Base-by-base conservation (phyloP, 805 yeast genomes). In the Saturnispora saitoi region DNA sequence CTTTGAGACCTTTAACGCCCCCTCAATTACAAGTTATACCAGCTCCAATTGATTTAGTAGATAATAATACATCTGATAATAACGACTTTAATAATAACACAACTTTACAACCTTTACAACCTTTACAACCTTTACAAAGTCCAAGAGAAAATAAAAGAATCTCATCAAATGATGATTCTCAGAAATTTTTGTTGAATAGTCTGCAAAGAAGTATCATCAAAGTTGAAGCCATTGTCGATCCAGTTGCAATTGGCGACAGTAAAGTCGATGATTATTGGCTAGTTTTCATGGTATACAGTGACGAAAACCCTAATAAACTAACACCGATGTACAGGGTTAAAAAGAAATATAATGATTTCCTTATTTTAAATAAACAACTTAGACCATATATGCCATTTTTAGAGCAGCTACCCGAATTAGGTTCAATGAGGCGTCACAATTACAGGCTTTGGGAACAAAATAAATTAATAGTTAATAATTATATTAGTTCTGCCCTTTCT, bases 271-370 rank as follows among this genome's bases (percentile, higher is more conserved):
- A 82, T 38, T 81, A 84, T 15, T 66, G 66, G 28, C 71, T 85
- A 20, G 70, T 84, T 1, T 72, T 90, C 47, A 73, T 83, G 15
- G 78, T 85, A 4, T 67, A 74, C 42, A 91, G 85, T 55, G 73
- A 80, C 31, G 78, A 72, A 22, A 66, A 71, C 36, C 80, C 80
- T 51, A 54, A 57, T 6, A 87, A 81, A 56, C 75, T 86, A 70
- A 65, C 60, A 30, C 66, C 66, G 29, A 55, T 66, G 40, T 90
- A 95, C 83, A 73, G 80, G 55, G 78, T 87, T 47, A 70, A 79
- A 38, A 88, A 88, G 58, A 64, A 79, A 2, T 75, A 80, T 50
- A 67, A 76, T 1, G 83, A 81, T 56, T 66, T 91, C n/a, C 53
- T 69, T 5, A 70, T 72, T 9, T 71, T 90, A 52, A 95, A 88